Percentiles rank a stretch among this genome's conserved stretches.
Conservation (phyloP, 2,329 filamentous ascomycete genomes). For the Microdochium trichocladiopsis region DNA sequence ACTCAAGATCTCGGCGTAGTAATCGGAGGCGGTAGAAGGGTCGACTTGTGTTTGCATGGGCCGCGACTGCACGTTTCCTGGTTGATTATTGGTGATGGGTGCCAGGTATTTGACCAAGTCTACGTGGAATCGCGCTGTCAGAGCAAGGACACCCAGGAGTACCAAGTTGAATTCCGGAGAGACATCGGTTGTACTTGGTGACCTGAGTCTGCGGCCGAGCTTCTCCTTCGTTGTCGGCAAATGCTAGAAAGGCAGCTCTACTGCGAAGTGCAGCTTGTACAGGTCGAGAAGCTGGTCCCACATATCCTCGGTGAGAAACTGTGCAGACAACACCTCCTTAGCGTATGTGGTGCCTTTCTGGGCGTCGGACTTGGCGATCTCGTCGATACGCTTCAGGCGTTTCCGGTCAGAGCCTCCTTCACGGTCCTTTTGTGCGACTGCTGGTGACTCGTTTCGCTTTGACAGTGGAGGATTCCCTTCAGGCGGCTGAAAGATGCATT, state of each 20-base stretch:
- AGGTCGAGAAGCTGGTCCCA: constrained; percentile 66
- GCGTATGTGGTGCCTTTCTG: constrained; percentile 28
- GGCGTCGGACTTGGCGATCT: constrained; percentile 29
- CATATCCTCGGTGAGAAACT: constrained; percentile 54
- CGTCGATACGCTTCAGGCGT: constrained; percentile 34
- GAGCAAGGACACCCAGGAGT: constrained; percentile 58
- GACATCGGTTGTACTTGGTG: constrained; percentile 21
- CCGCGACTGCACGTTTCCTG: constrained; percentile 24
- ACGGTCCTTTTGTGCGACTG: constrained; percentile 27
- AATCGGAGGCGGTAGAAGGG: constrained; percentile 52
- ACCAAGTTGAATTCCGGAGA: constrained; percentile 47
- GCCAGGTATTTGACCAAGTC: constrained; percentile 49
- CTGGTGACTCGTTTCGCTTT: constrained; percentile 33
- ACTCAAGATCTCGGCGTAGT: constrained; percentile 54
- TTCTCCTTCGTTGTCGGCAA: constrained; percentile 53
- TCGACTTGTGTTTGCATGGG: constrained; percentile 30
- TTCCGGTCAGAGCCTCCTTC: constrained; percentile 42
- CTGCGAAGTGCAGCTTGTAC: constrained; percentile 64
- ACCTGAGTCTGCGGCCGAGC: constrained; percentile 32
- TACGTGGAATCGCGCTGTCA: constrained; percentile 63
- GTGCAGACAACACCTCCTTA: constrained; percentile 55
- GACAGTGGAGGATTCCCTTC: constrained; percentile 32
- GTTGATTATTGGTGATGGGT: constrained; percentile 26
- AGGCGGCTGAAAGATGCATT: constrained; percentile 60
- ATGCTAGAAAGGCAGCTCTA: constrained; percentile 67